Percentiles rank a stretch among this genome's conserved stretches.
These are phyloP conservation scores for Volutella citrinella DNA, from an alignment of 2,329 filamentous ascomycete genomes.

Conservation along the genomic window DNA sequence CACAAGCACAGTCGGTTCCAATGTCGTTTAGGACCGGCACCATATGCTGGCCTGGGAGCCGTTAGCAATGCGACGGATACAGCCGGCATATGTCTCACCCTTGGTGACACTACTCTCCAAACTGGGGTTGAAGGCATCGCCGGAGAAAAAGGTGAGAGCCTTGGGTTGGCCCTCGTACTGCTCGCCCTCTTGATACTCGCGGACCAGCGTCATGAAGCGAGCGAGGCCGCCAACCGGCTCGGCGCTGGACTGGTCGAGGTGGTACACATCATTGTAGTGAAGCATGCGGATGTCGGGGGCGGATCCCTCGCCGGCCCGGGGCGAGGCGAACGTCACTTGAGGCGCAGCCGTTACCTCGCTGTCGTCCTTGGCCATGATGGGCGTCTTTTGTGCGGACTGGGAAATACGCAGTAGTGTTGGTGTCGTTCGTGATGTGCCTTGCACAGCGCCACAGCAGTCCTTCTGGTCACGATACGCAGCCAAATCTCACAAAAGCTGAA, in stretches of 20 bases:
- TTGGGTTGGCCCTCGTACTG: conserved; percentile 61
- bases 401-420: too few relatives aligned
- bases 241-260: conserved; percentile 70
- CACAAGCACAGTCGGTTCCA: conserved; percentile 75
- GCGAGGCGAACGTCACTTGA: conserved; percentile 24
- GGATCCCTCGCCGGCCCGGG: conserved; percentile 18
- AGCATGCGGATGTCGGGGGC: conserved; percentile 72
- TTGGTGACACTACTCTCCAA: conserved; percentile 88
- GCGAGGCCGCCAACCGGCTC: conserved; percentile 81
- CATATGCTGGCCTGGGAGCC: conserved; percentile 69
- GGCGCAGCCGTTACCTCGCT: conserved; percentile 23
- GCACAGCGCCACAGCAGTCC: too few relatives aligned
- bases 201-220: conserved; percentile 75
- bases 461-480: too few relatives aligned
- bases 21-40: conserved; percentile 77
- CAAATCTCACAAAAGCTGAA: too few relatives aligned
- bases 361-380: conserved; percentile 20
- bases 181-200: conserved; percentile 66
- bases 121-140: conserved; percentile 89
- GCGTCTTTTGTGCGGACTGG: not conserved
- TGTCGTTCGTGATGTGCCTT: too few relatives aligned
- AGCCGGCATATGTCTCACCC: conserved; percentile 56
- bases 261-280: conserved; percentile 94
- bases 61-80: conserved; percentile 1
- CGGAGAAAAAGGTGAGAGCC: conserved; percentile 79